phyloP scores from a whole-genome alignment of 2,329 filamentous ascomycete species.

The Microcyclospora tardicrescens region DNA sequence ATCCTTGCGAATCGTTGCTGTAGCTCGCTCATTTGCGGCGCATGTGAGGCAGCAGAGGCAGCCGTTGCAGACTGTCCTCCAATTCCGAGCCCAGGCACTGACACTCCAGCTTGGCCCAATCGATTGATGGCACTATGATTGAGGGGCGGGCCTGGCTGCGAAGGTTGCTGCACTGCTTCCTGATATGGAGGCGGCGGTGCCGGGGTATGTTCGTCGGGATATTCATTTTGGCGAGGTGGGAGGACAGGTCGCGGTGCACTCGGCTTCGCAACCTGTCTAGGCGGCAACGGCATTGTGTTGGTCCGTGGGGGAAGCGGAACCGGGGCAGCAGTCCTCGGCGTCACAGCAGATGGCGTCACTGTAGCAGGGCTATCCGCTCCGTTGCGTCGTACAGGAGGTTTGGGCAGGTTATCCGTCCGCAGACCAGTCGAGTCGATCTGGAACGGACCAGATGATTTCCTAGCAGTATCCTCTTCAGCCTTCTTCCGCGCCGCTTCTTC shows the following conservation, averaged over 20 bases:
- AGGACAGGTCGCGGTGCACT: conserved; percentile 48
- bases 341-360: conserved; percentile 8
- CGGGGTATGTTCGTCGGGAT: conserved; percentile 32
- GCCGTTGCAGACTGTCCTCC: conserved; percentile 25
- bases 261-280: conserved; percentile 12
- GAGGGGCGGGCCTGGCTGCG: conserved; percentile 22
- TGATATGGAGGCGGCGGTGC: conserved; percentile 38
- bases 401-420: conserved; percentile 54
- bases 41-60: conserved; percentile 13
- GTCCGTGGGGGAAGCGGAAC: conserved; percentile 11
- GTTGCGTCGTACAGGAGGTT: conserved; percentile 48
- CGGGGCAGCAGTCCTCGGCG: conserved; percentile 1
- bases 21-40: conserved; percentile 48
- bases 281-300: conserved; percentile 7
- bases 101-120: conserved; percentile 61
- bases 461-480: conserved; percentile 16
- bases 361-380: conserved; percentile 14
- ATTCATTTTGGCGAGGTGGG: conserved; percentile 53
- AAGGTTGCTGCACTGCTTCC: conserved; percentile 22
- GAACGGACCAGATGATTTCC: conserved; percentile 49
- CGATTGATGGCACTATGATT: conserved; percentile 51
- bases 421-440: conserved; percentile 58
- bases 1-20: conserved; percentile 50
- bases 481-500: conserved; percentile 16
- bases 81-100: conserved; percentile 67